Conservation (phyloP, 345 rosid genomes). For the Citrus cavaleriei region DNA sequence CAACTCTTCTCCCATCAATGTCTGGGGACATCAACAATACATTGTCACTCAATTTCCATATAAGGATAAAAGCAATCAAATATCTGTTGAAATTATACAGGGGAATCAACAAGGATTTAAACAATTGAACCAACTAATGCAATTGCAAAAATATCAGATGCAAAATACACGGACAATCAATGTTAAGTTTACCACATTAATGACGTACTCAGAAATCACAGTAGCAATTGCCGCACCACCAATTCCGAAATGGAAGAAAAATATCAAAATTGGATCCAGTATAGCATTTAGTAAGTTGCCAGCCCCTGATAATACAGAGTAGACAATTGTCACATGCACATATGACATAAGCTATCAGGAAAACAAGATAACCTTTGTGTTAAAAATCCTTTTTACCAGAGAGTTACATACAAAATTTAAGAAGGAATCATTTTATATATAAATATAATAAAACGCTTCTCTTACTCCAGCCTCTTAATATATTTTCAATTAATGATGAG, state of each 20-base stretch:
- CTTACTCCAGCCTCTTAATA: not conserved
- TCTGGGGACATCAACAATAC: constrained; percentile 65
- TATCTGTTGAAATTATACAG: constrained; percentile 43
- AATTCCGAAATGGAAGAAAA: constrained; percentile 65
- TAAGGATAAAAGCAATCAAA: constrained; percentile 76
- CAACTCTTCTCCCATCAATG: constrained; percentile 52
- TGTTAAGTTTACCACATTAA: constrained; percentile 59
- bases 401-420: not conserved
- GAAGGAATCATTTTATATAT: not conserved
- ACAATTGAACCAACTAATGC: not conserved
- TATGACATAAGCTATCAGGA: not conserved
- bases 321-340: not conserved
- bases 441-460: not conserved
- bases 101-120: constrained; percentile 8
- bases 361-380: not conserved
- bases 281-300: constrained; percentile 77
- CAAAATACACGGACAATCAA: constrained; percentile 12
- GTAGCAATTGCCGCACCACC: constrained; percentile 88
- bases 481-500: not conserved
- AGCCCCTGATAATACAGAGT: constrained; percentile 52
- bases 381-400: not conserved
- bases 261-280: constrained; percentile 73
- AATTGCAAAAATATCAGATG: constrained; percentile 2
- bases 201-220: constrained; percentile 95
- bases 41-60: constrained; percentile 75